A percentile compares a stretch with the other conserved stretches of the same genome.
phyloP scores from a whole-genome alignment of 2,329 filamentous ascomycete genomes.

The Coccinonectria pachysandricola region DNA sequence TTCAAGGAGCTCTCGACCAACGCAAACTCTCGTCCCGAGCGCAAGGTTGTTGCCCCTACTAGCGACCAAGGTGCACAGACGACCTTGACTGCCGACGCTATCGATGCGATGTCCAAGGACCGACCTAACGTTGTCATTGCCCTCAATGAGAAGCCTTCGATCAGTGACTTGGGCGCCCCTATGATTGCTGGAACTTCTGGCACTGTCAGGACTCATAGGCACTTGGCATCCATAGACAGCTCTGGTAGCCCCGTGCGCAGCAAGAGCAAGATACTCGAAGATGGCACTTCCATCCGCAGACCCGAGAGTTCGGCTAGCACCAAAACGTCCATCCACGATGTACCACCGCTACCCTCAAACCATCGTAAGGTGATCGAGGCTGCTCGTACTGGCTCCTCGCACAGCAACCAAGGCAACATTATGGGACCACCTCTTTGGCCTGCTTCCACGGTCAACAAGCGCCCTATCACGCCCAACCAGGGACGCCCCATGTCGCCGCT shows the following conservation, averaged over 20 bases:
- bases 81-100: conserved; percentile 67
- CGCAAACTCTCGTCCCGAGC: conserved; percentile 28
- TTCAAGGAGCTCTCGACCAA: conserved; percentile 57
- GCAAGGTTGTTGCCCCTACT: conserved; percentile 34
- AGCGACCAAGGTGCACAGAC: conserved; percentile 74
- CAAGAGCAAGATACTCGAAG: conserved; percentile 29
- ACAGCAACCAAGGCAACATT: conserved; percentile 32
- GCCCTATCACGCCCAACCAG: conserved; percentile 53
- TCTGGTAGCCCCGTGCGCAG: conserved; percentile 31
- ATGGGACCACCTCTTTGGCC: conserved; percentile 86
- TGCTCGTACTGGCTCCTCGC: conserved; percentile 49
- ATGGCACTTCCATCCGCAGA: conserved; percentile 35
- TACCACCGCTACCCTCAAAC: conserved; percentile 70
- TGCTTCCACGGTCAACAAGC: conserved; percentile 55
- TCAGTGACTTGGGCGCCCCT: conserved; percentile 23
- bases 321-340: conserved; percentile 29
- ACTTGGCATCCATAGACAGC: conserved; percentile 45
- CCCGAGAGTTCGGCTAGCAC: conserved; percentile 67
- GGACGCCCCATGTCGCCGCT: conserved; percentile 33
- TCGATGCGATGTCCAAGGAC: conserved; percentile 62
- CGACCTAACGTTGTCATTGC: conserved; percentile 11
- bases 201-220: conserved; percentile 33
- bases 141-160: conserved; percentile 28
- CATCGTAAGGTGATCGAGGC: conserved; percentile 80
- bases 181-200: conserved; percentile 28